Evolutionary conservation across 78 protist genomes (phyloP), one percentile per base, ranked within the genome.

Genomic region (Monocercomonoides exilis): DNA sequence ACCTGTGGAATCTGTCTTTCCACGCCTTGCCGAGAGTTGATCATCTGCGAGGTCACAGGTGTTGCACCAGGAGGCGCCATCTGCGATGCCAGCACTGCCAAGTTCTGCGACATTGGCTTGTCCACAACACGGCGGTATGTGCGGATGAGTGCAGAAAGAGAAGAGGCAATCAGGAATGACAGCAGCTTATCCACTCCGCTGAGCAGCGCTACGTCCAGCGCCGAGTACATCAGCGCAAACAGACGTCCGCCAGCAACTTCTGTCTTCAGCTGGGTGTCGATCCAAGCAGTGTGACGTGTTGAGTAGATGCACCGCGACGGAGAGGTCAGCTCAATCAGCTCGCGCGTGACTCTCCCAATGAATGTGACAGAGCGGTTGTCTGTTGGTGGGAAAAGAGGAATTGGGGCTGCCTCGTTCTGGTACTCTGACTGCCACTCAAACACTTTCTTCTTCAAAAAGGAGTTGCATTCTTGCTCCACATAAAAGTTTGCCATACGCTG

Each of bases 321-420:
- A 84, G 90, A 90, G 0, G 96, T 94, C 54, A 87, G 96, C 33
- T 42, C 3, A 11, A 95, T 77, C 0, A 96, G 87, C 41, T 91
- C 95, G 41, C 94, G 87, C 29, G 91, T 91, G 35, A 96, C 87
- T 33, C 98, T 87, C 70, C 98, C 98, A 45, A 95, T 88, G 88
- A 94, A 94, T 80, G 88, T 94, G 77, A 86, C 84, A 1, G 97
- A 94, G 38, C 11, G 29, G 6, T 29, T 33, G 45, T 85, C 88
- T 4, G 41, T 21, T 1, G 90, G 86, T 44, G 90, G 91, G 89
- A 43, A 79, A 44, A 3, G 2, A 2, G 85, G 87, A 85, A 80
- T 77, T 29, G 89, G 87, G 0, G 80, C 81, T 21, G 88, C 43
- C 5, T 32, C 80, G 77, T 43, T 77, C 81, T 86, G 88, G 81